A percentile compares a stretch with the other conserved stretches of the same genome.
Evolutionary conservation across 305 asterid species (phyloP).

Genomic region (Fraxinus angustifolia): DNA sequence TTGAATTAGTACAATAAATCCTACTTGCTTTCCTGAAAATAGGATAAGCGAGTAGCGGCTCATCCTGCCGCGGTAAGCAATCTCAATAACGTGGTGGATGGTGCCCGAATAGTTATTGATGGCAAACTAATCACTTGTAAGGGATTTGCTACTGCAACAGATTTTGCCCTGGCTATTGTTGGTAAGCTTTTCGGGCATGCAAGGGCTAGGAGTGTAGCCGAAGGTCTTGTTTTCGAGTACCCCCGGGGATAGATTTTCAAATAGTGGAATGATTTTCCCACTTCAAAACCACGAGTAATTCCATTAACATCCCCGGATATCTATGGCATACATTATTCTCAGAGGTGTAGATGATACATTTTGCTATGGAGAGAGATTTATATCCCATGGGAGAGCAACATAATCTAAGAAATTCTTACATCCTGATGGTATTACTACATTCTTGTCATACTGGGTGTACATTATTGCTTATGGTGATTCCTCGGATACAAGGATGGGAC

Average conservation of each 20-base stretch:
- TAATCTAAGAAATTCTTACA: neutral
- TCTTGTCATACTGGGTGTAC: neutral
- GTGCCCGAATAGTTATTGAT: constrained; percentile 65
- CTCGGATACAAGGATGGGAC: too few species aligned
- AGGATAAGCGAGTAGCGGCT: constrained; percentile 66
- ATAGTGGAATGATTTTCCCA: neutral
- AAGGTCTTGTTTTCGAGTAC: constrained; percentile 77
- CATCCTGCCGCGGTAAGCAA: constrained; percentile 46
- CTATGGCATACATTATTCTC: neutral
- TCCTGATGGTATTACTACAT: neutral
- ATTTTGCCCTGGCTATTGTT: constrained; percentile 69
- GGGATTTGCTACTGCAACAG: constrained; percentile 58
- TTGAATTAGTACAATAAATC: constrained; percentile 1
- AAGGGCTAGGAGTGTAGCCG: constrained; percentile 92
- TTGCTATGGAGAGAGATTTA: neutral
- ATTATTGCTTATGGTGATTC: neutral
- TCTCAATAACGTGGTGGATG: constrained; percentile 32
- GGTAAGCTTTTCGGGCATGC: constrained; percentile 74
- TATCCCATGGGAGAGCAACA: neutral
- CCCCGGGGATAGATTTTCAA: constrained; percentile 27
- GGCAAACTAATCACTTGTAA: constrained; percentile 70
- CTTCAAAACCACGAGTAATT: neutral
- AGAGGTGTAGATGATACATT: neutral
- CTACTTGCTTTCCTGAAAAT: constrained; percentile 24
- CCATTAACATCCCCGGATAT: neutral